These are phyloP conservation scores for Punica granatum DNA, from an alignment of 345 rosid species.

Conservation along the genomic window DNA sequence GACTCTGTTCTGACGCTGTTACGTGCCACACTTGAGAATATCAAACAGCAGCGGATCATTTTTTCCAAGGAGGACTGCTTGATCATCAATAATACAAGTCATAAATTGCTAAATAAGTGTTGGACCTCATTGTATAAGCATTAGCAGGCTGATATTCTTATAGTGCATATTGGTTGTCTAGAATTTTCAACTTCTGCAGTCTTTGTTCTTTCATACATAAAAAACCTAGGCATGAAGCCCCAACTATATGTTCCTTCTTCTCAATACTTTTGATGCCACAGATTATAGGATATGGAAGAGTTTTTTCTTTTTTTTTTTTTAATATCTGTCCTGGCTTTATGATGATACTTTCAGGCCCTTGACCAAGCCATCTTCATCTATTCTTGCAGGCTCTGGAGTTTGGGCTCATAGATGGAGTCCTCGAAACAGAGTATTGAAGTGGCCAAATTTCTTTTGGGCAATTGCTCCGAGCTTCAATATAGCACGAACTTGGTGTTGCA, in stretches of 20 bases:
- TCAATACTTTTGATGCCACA: not conserved
- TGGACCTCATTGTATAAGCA: not conserved
- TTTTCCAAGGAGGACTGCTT: not conserved
- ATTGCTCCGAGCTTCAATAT: not conserved
- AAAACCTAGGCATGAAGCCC: not conserved
- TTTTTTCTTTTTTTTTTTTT: too few relatives aligned
- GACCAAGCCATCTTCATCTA: not conserved
- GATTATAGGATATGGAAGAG: not conserved
- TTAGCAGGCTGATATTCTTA: not conserved
- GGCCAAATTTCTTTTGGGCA: not conserved
- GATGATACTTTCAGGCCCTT: not conserved
- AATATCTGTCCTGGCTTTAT: not conserved
- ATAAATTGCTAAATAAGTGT: not conserved
- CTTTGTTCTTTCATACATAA: not conserved
- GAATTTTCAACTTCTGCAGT: too few relatives aligned
- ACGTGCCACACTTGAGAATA: not conserved
- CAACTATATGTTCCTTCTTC: not conserved
- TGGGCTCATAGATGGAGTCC: conserved; percentile 68
- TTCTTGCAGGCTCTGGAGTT: conserved; percentile 76
- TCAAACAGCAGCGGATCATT: not conserved
- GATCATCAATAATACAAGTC: not conserved
- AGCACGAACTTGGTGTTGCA: not conserved
- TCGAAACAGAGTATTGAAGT: conserved; percentile 66
- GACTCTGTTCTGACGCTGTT: not conserved
- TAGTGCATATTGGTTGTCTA: not conserved